A percentile compares a stretch with the other conserved stretches of the same genome.
These are phyloP conservation scores for Allantophomopsis lycopodina DNA, from an alignment of 2,329 filamentous ascomycete genomes.

Conservation along the genomic window DNA sequence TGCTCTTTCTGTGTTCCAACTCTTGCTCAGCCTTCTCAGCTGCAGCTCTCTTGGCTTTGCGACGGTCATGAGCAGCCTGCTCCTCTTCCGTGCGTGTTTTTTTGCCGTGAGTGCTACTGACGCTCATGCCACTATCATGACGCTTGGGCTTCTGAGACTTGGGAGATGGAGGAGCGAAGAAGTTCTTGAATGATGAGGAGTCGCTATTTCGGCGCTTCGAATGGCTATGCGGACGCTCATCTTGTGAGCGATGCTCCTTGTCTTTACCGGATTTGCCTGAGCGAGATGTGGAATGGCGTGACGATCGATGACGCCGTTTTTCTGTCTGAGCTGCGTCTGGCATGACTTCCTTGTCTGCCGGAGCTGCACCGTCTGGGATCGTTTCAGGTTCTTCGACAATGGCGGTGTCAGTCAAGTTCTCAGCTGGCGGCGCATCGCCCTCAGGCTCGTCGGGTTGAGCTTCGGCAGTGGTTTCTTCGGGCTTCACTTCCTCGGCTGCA, in stretches of 20 bases:
- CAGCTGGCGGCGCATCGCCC: not conserved
- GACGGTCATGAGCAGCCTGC: conserved; percentile 15
- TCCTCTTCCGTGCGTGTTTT: conserved; percentile 14
- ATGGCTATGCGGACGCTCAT: conserved; percentile 5
- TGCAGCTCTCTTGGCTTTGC: conserved; percentile 12
- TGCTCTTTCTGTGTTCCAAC: too few relatives aligned
- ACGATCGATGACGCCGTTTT: conserved; percentile 9
- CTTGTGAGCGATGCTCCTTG: conserved; percentile 1
- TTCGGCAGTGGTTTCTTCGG: conserved; percentile 4
- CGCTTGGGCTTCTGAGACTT: conserved; percentile 8
- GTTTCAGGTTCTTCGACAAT: conserved; percentile 13
- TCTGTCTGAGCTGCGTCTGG: conserved; percentile 4
- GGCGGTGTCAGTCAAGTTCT: conserved; percentile 7
- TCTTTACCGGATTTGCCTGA: conserved; percentile 6
- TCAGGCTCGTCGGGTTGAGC: not conserved
- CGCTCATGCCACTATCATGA: conserved; percentile 15
- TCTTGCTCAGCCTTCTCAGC: not conserved
- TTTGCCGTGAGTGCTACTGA: conserved; percentile 9
- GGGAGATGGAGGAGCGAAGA: conserved; percentile 6
- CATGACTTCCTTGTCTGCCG: conserved; percentile 4
- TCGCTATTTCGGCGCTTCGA: conserved; percentile 12
- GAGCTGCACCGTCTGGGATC: conserved; percentile 3
- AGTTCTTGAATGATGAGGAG: conserved; percentile 5
- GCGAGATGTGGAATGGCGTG: conserved; percentile 7
- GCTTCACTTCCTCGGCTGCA: conserved; percentile 4